Conservation (phyloP, 2,329 filamentous ascomycete species). For the Paraphoma chrysanthemicola region DNA sequence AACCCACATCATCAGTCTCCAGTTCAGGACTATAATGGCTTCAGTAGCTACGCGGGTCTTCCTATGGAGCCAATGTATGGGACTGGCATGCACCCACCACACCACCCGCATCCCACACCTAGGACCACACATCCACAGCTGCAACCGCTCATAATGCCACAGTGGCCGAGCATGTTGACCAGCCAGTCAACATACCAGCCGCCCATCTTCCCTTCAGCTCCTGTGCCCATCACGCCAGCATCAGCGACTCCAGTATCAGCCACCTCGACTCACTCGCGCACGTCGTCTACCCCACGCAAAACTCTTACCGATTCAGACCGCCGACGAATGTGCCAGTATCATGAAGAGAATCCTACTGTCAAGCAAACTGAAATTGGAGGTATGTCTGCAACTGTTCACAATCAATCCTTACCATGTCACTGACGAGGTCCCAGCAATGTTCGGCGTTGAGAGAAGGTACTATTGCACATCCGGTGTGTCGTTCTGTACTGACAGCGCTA, state of each 20-base stretch:
- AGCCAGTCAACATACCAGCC: constrained; percentile 51
- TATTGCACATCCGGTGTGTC: constrained; percentile 9
- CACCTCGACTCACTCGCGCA: constrained; percentile 48
- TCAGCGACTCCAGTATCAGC: constrained; percentile 50
- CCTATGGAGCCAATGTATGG: constrained; percentile 51
- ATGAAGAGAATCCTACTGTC: constrained; percentile 85
- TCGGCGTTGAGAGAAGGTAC: constrained; percentile 97
- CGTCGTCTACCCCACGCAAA: constrained; percentile 73
- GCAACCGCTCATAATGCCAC: constrained; percentile 50
- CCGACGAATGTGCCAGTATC: constrained; percentile 90
- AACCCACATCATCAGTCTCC: constrained; percentile 48
- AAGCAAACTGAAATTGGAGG: constrained; percentile 97
- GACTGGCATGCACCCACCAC: constrained; percentile 48
- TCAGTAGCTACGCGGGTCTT: constrained; percentile 45
- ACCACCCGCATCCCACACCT: constrained; percentile 30
- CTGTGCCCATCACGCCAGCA: constrained; percentile 46
- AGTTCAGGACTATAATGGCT: constrained; percentile 50
- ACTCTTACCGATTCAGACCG: constrained; percentile 92
- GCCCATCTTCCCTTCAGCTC: constrained; percentile 46
- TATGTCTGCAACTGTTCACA: constrained; percentile 52
- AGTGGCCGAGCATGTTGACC: constrained; percentile 52
- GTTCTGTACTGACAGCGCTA: constrained; percentile 24
- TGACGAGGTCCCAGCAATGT: constrained; percentile 67
- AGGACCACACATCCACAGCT: constrained; percentile 50
- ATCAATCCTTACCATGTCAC: constrained; percentile 16